A percentile compares a stretch with the other conserved stretches of the same genome.
Conservation (phyloP, 257 asterid species). For the Capsicum chinense region DNA sequence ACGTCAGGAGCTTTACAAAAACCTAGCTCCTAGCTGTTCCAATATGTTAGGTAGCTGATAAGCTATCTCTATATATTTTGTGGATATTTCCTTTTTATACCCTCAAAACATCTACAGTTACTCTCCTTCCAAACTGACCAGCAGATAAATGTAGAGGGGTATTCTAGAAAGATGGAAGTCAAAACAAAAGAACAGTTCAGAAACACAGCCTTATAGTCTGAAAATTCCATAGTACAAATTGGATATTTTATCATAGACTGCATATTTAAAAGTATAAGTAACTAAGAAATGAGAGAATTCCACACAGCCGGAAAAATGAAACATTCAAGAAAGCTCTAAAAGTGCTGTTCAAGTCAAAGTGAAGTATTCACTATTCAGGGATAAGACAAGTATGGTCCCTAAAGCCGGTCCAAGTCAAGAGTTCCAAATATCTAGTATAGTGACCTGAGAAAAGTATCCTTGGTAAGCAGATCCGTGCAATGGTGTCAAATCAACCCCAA, state of each 20-base stretch:
- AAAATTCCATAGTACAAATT: background rate
- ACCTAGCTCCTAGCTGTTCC: background rate
- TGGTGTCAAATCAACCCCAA: constrained; percentile 89
- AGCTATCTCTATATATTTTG: background rate
- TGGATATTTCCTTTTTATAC: background rate
- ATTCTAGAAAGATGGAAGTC: background rate
- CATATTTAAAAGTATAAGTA: constrained; percentile 6
- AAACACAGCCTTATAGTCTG: background rate
- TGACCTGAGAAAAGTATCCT: constrained; percentile 99
- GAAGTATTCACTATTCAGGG: constrained; percentile 26
- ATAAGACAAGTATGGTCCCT: background rate
- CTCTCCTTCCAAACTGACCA: constrained; percentile 10
- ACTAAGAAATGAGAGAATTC: constrained; percentile 4
- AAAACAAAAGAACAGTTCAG: background rate
- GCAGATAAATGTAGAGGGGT: background rate
- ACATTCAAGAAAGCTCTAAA: constrained; percentile 13
- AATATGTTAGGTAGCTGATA: background rate
- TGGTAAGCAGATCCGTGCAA: constrained; percentile 89
- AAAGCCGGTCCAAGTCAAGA: background rate
- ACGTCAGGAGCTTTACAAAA: background rate
- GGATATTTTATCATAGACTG: background rate
- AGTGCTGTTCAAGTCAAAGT: constrained; percentile 4
- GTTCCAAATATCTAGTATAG: constrained; percentile 10
- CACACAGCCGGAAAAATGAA: background rate
- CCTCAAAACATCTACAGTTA: constrained; percentile 3